A percentile compares a stretch with the other conserved stretches of the same genome.
phyloP scores from a whole-genome alignment of 1,284 basidiomycete genomes.

The Cutaneotrichosporon daszewskae region DNA sequence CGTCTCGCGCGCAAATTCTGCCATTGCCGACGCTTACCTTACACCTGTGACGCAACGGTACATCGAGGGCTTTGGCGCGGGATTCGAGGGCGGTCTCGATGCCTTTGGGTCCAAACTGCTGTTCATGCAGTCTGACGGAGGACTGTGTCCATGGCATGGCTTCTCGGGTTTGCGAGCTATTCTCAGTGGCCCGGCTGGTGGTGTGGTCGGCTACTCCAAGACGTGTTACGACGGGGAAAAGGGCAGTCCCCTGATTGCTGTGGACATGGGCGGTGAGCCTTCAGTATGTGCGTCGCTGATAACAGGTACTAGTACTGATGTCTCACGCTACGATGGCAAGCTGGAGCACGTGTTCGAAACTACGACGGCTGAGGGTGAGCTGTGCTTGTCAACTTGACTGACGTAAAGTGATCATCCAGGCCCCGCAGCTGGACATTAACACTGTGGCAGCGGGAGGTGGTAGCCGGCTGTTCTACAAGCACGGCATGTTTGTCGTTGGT shows the following conservation, averaged over 20 bases:
- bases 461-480: slow-evolving; percentile 36
- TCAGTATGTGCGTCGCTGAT: not conserved
- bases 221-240: slow-evolving; percentile 35
- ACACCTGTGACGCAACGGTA: slow-evolving; percentile 50
- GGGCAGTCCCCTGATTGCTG: slow-evolving; percentile 35
- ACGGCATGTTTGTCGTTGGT: slow-evolving; percentile 29
- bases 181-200: slow-evolving; percentile 51
- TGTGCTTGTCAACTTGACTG: not conserved
- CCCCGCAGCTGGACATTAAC: slow-evolving; percentile 56
- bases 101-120: slow-evolving; percentile 40
- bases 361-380: slow-evolving; percentile 64
- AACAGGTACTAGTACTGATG: slow-evolving; percentile 61
- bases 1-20: slow-evolving; percentile 50
- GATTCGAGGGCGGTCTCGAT: slow-evolving; percentile 44
- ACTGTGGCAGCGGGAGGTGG: slow-evolving; percentile 45
- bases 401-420: slow-evolving; percentile 64
- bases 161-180: slow-evolving; percentile 37
- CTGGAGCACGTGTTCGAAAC: slow-evolving; percentile 52
- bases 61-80: slow-evolving; percentile 47
- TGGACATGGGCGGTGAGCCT: slow-evolving; percentile 56
- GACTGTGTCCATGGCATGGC: slow-evolving; percentile 31
- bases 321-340: slow-evolving; percentile 39
- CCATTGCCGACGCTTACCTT: slow-evolving; percentile 53
- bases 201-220: slow-evolving; percentile 51
- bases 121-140: slow-evolving; percentile 51